Base-by-base conservation (phyloP, 2,329 filamentous ascomycete species). In the Drechmeria coniospora region DNA sequence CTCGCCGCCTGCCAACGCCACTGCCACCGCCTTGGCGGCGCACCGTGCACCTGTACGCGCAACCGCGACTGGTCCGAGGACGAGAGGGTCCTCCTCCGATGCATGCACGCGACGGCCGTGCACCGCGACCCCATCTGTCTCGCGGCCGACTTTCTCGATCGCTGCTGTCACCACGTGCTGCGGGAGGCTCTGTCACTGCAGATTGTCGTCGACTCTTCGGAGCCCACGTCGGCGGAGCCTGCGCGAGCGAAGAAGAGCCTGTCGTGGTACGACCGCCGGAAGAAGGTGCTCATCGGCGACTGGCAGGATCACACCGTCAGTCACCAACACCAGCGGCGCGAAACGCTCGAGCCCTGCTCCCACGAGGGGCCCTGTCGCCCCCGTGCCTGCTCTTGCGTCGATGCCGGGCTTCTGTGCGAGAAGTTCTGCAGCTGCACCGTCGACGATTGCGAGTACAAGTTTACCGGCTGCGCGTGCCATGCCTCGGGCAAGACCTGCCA, bases 311-410 rank as follows among this genome's bases (percentile, higher is more conserved):
- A 66, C 23, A 71, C 65, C 8, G 52, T 57, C 25, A 65, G 62
- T 4, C 62, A 70, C 35, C 56, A 67, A 29, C 65, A 70, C 35
- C 61, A 71, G 25, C 53, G 63, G 11, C 62, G 70, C 21, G 64
- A 68, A 19, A 56, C 68, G 2, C 66, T 68, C 27, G 67, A 74
- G 31, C 73, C 77, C 3, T 86, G 79, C 41, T 63, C 63, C 28
- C 79, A 86, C 40, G 65, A 73, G 16, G 78, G 78, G 0, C 63
- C 72, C 2, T 86, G 79, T 47, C 65, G 65, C 11, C 51, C 51
- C 3, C 53, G 54, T 4, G 63, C 62, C 9, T 87, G 80, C 39
- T 54, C 62, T 2, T 87, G 80, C 42, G 72, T 68, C 11, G 49
- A 60, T 26, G 57, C 65, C 8, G 61, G 62, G 11, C 54, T 82